A percentile compares a stretch with the other conserved stretches of the same genome.
These are phyloP conservation scores for Metschnikowia amazonensis DNA, from an alignment of 805 yeast species.

Conservation along the genomic window DNA sequence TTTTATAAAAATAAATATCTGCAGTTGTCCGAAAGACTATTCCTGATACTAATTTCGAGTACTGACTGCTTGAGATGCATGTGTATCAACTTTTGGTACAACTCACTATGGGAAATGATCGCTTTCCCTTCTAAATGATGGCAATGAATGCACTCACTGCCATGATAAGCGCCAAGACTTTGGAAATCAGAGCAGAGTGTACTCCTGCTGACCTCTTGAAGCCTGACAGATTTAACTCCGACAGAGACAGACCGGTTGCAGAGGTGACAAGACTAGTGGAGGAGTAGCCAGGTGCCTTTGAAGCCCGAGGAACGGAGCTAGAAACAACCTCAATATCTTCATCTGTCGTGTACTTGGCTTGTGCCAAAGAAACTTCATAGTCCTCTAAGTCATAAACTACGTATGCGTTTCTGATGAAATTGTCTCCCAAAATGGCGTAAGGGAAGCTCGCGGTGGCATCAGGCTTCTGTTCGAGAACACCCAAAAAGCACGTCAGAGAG, in stretches of 20 bases:
- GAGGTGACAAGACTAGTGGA: constrained; percentile 26
- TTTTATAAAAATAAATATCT: too few relatives aligned
- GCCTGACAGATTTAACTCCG: constrained; percentile 1
- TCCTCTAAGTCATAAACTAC: constrained; percentile 62
- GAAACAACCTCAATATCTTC: constrained; percentile 46
- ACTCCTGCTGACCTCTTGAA: constrained; percentile 6
- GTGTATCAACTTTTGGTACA: background rate
- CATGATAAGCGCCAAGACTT: background rate
- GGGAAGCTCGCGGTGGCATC: constrained; percentile 50
- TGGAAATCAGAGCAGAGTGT: background rate
- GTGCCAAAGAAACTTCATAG: constrained; percentile 54
- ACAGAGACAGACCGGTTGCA: background rate
- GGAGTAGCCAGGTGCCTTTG: constrained; percentile 43
- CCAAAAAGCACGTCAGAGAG: constrained; percentile 23
- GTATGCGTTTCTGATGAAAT: constrained; percentile 59
- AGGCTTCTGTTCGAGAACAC: constrained; percentile 21
- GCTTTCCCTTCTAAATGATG: background rate
- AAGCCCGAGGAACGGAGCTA: constrained; percentile 49
- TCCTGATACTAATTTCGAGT: too few relatives aligned
- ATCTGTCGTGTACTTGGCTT: constrained; percentile 23
- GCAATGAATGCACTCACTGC: background rate
- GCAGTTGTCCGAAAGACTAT: too few relatives aligned
- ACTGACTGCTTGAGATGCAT: background rate
- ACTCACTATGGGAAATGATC: background rate
- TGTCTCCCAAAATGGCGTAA: constrained; percentile 55